Evolutionary conservation across 192 early-diverging fungal species (phyloP).

Genomic region (Allomyces macrogynus): DNA sequence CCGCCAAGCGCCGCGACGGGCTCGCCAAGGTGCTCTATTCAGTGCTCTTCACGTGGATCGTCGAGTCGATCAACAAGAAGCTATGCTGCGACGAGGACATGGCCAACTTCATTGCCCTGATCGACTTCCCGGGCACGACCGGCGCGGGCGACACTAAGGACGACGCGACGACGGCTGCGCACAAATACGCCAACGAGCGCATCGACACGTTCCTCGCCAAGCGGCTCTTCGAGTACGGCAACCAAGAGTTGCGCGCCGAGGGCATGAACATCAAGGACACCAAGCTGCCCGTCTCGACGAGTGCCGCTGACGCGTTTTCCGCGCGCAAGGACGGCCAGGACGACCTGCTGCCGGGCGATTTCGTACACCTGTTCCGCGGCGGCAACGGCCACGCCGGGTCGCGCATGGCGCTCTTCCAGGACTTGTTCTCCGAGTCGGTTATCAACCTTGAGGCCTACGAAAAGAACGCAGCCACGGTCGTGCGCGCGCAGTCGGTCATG

Average conservation of each 20-base stretch:
- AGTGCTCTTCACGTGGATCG: conserved; percentile 71
- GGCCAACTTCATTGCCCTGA: conserved; percentile 65
- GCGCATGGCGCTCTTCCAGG: background rate
- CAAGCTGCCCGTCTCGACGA: conserved; percentile 23
- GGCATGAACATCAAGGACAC: conserved; percentile 13
- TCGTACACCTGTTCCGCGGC: conserved; percentile 55
- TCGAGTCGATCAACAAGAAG: conserved; percentile 73
- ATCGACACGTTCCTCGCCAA: conserved; percentile 37
- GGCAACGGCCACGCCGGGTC: conserved; percentile 5
- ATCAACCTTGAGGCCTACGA: background rate
- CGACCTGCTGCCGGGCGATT: conserved; percentile 50
- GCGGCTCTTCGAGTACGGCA: conserved; percentile 29
- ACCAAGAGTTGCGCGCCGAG: conserved; percentile 6
- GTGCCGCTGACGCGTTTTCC: conserved; percentile 54
- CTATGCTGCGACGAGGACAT: conserved; percentile 44
- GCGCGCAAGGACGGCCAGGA: conserved; percentile 47
- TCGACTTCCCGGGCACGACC: conserved; percentile 48
- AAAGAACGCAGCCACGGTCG: background rate
- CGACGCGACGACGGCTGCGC: background rate
- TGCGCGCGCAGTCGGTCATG: background rate
- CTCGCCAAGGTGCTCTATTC: conserved; percentile 70
- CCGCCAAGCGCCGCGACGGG: conserved; percentile 55
- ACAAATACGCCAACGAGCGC: conserved; percentile 46
- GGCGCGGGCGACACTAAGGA: conserved; percentile 2
- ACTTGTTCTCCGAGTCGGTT: background rate